Conservation (phyloP, 257 asterid species). For the Eustoma russellianum region DNA sequence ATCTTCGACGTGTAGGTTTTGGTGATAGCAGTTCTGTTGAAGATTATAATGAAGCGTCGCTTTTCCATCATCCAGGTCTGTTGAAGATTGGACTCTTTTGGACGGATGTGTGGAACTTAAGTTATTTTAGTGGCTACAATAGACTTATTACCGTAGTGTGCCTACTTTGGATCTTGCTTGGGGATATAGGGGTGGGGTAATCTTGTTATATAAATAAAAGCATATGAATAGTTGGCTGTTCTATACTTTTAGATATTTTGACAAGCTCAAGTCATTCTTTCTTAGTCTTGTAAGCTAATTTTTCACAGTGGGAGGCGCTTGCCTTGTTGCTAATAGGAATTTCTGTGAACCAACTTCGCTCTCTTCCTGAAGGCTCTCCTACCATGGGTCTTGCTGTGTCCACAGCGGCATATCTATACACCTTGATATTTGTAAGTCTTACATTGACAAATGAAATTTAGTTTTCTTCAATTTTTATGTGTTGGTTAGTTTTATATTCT, state of each 20-base stretch:
- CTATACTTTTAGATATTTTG: not conserved
- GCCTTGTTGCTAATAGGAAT: conserved; percentile 96
- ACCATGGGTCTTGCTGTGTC: conserved; percentile 86
- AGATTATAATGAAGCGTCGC: conserved; percentile 77
- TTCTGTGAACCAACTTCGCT: conserved; percentile 82
- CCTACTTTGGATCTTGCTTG: not conserved
- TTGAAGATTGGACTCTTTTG: conserved; percentile 8
- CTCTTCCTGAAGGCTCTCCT: conserved; percentile 68
- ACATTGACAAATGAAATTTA: conserved; percentile 4
- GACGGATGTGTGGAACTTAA: not conserved
- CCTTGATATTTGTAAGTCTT: conserved; percentile 86
- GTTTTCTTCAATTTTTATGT: not conserved
- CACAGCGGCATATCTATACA: conserved; percentile 73
- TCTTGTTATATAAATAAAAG: not conserved
- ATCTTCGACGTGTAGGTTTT: conserved; percentile 54
- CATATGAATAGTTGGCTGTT: conserved; percentile 1
- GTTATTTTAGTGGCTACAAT: too few relatives aligned
- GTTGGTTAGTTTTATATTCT: not conserved
- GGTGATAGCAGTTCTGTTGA: conserved; percentile 89
- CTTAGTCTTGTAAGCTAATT: conserved; percentile 3
- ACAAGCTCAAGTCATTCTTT: not conserved
- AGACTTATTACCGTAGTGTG: too few relatives aligned
- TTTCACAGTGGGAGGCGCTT: conserved; percentile 95
- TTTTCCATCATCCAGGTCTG: conserved; percentile 93
- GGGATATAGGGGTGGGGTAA: not conserved